phyloP scores from a whole-genome alignment of 495 filamentous ascomycete species.

The Acidomyces sp. region DNA sequence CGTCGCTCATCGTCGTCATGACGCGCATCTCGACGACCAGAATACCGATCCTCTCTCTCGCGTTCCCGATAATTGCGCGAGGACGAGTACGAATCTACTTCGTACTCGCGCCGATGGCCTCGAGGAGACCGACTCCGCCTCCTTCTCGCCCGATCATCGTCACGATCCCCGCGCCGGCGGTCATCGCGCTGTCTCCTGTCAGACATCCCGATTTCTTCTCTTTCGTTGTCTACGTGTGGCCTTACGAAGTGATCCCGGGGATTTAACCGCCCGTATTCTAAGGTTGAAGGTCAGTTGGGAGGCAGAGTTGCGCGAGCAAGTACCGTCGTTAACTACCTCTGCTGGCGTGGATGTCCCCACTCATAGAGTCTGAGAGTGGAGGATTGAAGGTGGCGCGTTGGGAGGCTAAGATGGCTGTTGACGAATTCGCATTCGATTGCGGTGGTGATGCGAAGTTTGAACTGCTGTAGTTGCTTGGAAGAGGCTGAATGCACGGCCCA shows the following conservation, averaged over 20 bases:
- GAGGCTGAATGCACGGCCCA: no score
- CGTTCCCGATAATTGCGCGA: slow-evolving; percentile 82
- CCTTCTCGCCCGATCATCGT: slow-evolving; percentile 24
- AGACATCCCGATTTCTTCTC: slow-evolving; percentile 14
- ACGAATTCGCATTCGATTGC: no score
- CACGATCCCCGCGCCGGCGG: slow-evolving; percentile 11
- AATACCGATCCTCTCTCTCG: slow-evolving; percentile 79
- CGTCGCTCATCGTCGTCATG: slow-evolving; percentile 49
- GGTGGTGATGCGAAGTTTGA: no score
- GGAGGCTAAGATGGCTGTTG: no score
- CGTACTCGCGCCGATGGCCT: slow-evolving; percentile 36
- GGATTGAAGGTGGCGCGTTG: no score
- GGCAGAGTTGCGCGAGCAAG: slow-evolving; percentile 11
- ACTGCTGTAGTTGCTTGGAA: no score
- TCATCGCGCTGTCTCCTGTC: slow-evolving; percentile 21
- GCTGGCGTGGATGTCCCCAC: slow-evolving; percentile 8
- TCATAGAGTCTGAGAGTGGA: no score
- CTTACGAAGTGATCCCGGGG: slow-evolving; percentile 19
- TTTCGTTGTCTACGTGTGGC: slow-evolving; percentile 4
- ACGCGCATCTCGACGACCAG: slow-evolving; percentile 43
- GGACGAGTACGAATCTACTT: slow-evolving; percentile 77
- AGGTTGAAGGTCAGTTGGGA: slow-evolving; percentile 12
- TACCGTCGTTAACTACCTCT: slow-evolving; percentile 19
- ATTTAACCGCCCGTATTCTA: slow-evolving; percentile 9
- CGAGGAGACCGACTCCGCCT: slow-evolving; percentile 14